phyloP scores from a whole-genome alignment of 208 protist species.

The Leishmania arabica region DNA sequence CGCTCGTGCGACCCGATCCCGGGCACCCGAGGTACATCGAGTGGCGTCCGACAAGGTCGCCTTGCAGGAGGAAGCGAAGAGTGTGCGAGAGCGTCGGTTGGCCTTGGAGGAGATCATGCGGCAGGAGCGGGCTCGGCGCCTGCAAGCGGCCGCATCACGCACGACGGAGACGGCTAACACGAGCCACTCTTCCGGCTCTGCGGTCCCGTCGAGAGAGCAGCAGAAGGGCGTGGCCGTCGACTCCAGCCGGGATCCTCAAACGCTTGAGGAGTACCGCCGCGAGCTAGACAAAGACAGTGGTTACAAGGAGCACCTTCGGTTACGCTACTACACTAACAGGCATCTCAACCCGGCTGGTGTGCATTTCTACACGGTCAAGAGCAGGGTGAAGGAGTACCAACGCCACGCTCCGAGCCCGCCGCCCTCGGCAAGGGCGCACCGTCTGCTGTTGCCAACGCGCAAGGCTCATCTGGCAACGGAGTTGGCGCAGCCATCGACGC shows the following conservation, averaged over 20 bases:
- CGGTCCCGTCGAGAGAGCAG: background rate
- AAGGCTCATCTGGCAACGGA: background rate
- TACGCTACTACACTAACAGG: constrained; percentile 25
- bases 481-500: background rate
- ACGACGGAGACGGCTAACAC: background rate
- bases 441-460: background rate
- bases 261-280: constrained; percentile 27
- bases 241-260: background rate
- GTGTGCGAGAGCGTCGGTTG: constrained; percentile 12
- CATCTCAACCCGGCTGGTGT: constrained; percentile 29
- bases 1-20: background rate
- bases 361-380: constrained; percentile 24
- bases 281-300: constrained; percentile 25
- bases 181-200: background rate
- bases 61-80: constrained; percentile 17
- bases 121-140: constrained; percentile 25
- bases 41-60: background rate
- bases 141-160: constrained; percentile 13
- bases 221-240: background rate
- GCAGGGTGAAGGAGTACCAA: constrained; percentile 17
- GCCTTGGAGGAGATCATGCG: constrained; percentile 32
- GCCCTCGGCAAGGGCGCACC: background rate
- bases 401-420: constrained; percentile 17
- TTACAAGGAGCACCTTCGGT: constrained; percentile 8
- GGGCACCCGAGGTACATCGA: background rate